Evolutionary conservation across 352 stramenopile species (phyloP).

Genomic region (Pythium pyrilobum): DNA sequence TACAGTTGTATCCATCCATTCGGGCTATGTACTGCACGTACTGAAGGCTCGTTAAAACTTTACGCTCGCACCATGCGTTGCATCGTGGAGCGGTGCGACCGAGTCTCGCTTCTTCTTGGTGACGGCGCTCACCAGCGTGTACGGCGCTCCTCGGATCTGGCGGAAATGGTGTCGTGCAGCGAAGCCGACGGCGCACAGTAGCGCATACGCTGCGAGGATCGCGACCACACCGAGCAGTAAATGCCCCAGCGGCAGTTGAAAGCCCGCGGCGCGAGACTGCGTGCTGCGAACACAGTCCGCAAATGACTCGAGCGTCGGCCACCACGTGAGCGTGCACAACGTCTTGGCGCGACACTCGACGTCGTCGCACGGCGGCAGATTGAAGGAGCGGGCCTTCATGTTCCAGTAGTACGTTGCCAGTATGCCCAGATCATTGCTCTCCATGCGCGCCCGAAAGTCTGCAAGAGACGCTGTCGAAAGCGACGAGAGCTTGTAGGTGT

Average conservation of each 20-base stretch:
- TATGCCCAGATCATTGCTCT: constrained; percentile 41
- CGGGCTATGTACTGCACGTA: too few species aligned
- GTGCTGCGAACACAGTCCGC: too few species aligned
- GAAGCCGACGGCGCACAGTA: not conserved
- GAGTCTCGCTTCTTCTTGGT: too few species aligned
- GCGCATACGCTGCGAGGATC: not conserved
- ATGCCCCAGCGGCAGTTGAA: not conserved
- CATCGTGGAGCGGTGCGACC: too few species aligned
- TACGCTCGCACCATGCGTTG: too few species aligned
- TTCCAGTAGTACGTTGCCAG: constrained; percentile 77
- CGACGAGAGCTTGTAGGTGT: constrained; percentile 49
- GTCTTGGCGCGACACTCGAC: constrained; percentile 49
- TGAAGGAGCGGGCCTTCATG: constrained; percentile 75
- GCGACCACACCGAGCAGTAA: not conserved
- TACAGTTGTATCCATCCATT: too few species aligned
- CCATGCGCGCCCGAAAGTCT: constrained; percentile 40
- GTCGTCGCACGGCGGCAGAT: constrained; percentile 32
- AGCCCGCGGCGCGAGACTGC: not conserved
- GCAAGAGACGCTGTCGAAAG: constrained; percentile 39
- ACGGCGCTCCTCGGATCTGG: not conserved
- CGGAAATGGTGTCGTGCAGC: not conserved
- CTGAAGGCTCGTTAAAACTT: not conserved
- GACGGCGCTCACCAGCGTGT: not conserved
- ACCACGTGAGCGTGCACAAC: constrained; percentile 75
- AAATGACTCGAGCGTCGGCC: too few species aligned